Evolutionary conservation across 129 eudicot species (phyloP).

Genomic region (Ambrosia trifida): DNA sequence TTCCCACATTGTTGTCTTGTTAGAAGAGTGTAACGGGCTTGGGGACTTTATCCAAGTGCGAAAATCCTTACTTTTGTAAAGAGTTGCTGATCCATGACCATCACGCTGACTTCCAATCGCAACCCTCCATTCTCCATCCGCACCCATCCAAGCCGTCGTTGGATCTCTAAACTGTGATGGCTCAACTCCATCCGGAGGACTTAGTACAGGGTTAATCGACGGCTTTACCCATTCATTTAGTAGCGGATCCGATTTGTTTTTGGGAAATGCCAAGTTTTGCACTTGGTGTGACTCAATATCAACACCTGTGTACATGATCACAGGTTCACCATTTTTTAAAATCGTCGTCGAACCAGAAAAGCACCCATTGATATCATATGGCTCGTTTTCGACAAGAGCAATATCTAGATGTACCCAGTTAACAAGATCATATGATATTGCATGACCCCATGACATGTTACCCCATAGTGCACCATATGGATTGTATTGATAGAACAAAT

Average conservation of each 20-base stretch:
- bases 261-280: constrained; percentile 71
- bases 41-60: constrained; percentile 38
- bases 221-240: constrained; percentile 57
- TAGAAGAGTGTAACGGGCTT: constrained; percentile 39
- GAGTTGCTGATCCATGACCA: constrained; percentile 40
- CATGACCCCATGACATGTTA: constrained; percentile 68
- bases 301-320: constrained; percentile 63
- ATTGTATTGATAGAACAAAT: constrained; percentile 73
- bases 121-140: constrained; percentile 50
- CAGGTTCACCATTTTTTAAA: constrained; percentile 40
- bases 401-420: constrained; percentile 51
- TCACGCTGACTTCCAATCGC: constrained; percentile 42
- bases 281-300: constrained; percentile 39
- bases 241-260: constrained; percentile 49
- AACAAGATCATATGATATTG: constrained; percentile 60
- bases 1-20: constrained; percentile 62
- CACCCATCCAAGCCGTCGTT: constrained; percentile 60
- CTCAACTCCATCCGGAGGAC: constrained; percentile 30
- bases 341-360: constrained; percentile 67
- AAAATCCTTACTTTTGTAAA: constrained; percentile 49
- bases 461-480: constrained; percentile 61
- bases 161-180: constrained; percentile 52
- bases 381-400: constrained; percentile 45
- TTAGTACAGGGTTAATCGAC: constrained; percentile 48
- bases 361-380: constrained; percentile 58